These are phyloP conservation scores for Podila epigama DNA, from an alignment of 192 early-diverging fungal species.

Conservation along the genomic window DNA sequence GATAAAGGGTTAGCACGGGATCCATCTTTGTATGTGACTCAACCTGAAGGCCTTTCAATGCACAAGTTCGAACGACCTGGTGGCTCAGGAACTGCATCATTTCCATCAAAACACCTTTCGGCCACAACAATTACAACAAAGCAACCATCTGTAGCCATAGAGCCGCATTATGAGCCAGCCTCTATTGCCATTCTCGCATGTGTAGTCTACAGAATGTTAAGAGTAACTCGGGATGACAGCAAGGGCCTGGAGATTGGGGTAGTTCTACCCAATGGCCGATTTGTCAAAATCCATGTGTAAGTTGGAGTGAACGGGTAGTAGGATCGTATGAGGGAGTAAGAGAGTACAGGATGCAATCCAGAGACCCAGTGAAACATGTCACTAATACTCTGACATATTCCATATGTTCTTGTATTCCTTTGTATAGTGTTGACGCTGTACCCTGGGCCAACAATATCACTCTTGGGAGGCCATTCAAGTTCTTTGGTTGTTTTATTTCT, in stretches of 20 bases:
- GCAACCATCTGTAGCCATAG: neutral
- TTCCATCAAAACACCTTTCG: neutral
- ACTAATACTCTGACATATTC: no score
- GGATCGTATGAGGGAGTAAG: no score
- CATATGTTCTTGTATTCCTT: no score
- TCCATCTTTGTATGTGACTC: slow-evolving; percentile 9
- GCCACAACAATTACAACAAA: neutral
- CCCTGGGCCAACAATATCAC: slow-evolving; percentile 7
- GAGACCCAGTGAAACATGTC: no score
- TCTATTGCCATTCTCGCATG: slow-evolving; percentile 5
- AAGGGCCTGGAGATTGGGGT: slow-evolving; percentile 24
- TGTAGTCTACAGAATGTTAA: slow-evolving; percentile 14
- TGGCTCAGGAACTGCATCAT: neutral
- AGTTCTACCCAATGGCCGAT: slow-evolving; percentile 11
- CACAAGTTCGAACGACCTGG: neutral
- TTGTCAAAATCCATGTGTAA: neutral
- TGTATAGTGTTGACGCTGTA: neutral
- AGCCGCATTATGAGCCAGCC: neutral
- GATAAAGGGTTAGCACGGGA: slow-evolving; percentile 18
- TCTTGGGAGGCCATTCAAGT: slow-evolving; percentile 7
- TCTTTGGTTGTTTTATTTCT: slow-evolving; percentile 20
- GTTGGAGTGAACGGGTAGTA: no score
- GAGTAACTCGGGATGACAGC: neutral
- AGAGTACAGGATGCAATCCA: no score
- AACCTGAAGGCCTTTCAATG: neutral